phyloP scores from a whole-genome alignment of 768 basidiomycete genomes.

The Lentinus brumalis region DNA sequence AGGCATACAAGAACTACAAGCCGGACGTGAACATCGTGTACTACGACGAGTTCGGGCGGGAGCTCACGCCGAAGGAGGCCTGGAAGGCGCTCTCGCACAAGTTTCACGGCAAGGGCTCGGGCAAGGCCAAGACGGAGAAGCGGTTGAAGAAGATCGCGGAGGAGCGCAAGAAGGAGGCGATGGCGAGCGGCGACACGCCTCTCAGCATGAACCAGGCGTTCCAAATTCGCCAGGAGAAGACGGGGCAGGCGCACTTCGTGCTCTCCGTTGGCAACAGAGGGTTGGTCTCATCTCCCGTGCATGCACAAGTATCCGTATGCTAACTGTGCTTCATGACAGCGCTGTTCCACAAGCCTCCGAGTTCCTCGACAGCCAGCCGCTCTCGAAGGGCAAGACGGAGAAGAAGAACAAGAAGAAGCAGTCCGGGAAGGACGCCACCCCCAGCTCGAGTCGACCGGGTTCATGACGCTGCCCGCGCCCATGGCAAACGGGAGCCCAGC shows the following conservation, averaged over 20 bases:
- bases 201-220: constrained; percentile 95
- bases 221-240: constrained; percentile 89
- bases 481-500: constrained; percentile 38
- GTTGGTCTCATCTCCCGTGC: constrained; percentile 43
- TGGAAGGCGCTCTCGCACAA: constrained; percentile 98
- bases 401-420: constrained; percentile 83
- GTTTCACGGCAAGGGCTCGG: constrained; percentile 97
- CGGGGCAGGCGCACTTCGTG: constrained; percentile 96
- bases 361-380: constrained; percentile 77
- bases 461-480: constrained; percentile 74
- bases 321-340: constrained; percentile 39
- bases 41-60: constrained; percentile 92
- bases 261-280: constrained; percentile 92
- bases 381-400: constrained; percentile 83
- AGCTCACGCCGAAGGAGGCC: constrained; percentile 90
- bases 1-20: constrained; percentile 91
- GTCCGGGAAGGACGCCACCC: constrained; percentile 50
- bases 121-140: constrained; percentile 97
- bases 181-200: constrained; percentile 95
- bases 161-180: constrained; percentile 91
- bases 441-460: constrained; percentile 53
- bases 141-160: constrained; percentile 96
- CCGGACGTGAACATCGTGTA: constrained; percentile 97
- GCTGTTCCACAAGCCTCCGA: constrained; percentile 86
- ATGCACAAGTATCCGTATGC: background rate